Conservation (phyloP, 768 basidiomycete species). For the Collybia sp. region DNA sequence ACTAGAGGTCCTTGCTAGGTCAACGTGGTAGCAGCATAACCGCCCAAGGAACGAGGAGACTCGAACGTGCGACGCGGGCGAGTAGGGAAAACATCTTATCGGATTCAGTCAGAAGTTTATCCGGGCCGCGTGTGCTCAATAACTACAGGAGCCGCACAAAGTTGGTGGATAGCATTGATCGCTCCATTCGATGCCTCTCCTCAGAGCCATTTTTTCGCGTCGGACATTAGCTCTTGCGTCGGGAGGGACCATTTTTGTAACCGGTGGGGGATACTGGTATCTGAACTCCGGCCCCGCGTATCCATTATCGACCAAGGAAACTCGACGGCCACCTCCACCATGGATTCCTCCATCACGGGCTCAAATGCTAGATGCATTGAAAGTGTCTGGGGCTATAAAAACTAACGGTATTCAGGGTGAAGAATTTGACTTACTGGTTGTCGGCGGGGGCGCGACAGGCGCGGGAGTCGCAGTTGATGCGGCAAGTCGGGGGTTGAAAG, state of each 20-base stretch:
- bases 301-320: conserved; percentile 57
- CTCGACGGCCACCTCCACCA: conserved; percentile 68
- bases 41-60: too few species aligned
- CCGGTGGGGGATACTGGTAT: conserved; percentile 64
- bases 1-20: too few species aligned
- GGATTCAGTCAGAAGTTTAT: too few species aligned
- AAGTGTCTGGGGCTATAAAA: conserved; percentile 30
- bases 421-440: conserved; percentile 75
- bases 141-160: too few species aligned
- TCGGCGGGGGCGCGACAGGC: conserved; percentile 95
- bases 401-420: conserved; percentile 30
- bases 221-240: conserved; percentile 49
- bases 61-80: too few species aligned
- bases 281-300: conserved; percentile 72
- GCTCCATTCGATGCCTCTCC: conserved; percentile 21
- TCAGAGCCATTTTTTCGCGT: conserved; percentile 46
- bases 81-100: too few species aligned
- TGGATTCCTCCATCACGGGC: conserved; percentile 73
- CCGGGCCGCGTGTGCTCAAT: too few species aligned
- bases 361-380: conserved; percentile 61
- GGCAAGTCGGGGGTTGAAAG: conserved; percentile 84
- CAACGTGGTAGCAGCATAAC: too few species aligned
- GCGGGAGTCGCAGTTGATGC: conserved; percentile 97
- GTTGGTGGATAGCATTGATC: too few species aligned
- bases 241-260: conserved; percentile 45